phyloP scores from a whole-genome alignment of 768 basidiomycete species.

The Mycena albidolilacea region DNA sequence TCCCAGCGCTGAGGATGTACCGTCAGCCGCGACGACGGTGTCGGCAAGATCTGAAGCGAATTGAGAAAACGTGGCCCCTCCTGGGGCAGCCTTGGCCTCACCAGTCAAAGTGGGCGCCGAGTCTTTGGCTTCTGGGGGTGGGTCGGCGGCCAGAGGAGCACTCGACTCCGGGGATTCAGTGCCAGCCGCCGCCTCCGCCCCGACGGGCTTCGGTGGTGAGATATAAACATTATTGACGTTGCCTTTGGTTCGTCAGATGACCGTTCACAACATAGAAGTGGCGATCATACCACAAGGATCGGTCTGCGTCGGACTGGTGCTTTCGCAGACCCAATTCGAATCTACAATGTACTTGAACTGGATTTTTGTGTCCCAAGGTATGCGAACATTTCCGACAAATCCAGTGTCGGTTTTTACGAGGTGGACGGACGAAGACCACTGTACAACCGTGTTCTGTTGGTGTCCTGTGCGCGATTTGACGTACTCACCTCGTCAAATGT shows the following conservation, averaged over 20 bases:
- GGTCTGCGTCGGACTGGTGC: conserved; percentile 70
- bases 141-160: conserved; percentile 26
- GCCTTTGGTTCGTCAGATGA: no score
- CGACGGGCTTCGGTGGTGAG: conserved; percentile 59
- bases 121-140: conserved; percentile 19
- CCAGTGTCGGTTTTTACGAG: conserved; percentile 68
- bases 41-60: conserved; percentile 54
- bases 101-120: conserved; percentile 29
- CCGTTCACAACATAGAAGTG: no score
- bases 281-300: conserved; percentile 63
- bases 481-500: conserved; percentile 81
- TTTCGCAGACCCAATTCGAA: conserved; percentile 70
- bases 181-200: conserved; percentile 26
- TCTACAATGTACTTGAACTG: conserved; percentile 89
- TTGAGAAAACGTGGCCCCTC: conserved; percentile 47
- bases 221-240: conserved; percentile 80
- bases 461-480: no score
- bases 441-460: no score
- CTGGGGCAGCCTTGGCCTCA: conserved; percentile 35
- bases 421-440: conserved; percentile 73
- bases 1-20: conserved; percentile 53
- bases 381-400: conserved; percentile 66
- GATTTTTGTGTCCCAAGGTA: conserved; percentile 77
- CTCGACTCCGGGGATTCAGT: conserved; percentile 22
- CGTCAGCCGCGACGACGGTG: conserved; percentile 55